Evolutionary conservation across 1,139 yeast genomes (phyloP).

Genomic region (Spathaspora sp.): DNA sequence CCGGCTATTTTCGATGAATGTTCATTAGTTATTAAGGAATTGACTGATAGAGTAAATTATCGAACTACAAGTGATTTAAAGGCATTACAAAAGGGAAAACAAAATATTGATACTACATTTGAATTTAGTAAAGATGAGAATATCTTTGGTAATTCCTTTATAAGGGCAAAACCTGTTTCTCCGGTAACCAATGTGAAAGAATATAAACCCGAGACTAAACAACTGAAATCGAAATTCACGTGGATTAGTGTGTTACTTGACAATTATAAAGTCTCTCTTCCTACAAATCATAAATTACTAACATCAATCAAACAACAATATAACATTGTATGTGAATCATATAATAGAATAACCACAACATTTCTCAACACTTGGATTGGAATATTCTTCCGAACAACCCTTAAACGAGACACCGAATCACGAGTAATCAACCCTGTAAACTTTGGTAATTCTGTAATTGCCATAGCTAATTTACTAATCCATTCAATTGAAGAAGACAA

Average conservation of each 20-base stretch:
- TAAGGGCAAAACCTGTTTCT: slow-evolving; percentile 8
- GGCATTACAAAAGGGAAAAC: slow-evolving; percentile 22
- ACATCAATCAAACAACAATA: slow-evolving; percentile 3
- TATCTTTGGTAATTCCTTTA: slow-evolving; percentile 35
- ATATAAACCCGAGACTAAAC: neutral
- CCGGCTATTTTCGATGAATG: slow-evolving; percentile 60
- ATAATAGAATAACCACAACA: slow-evolving; percentile 4
- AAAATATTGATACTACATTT: slow-evolving; percentile 9
- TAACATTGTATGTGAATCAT: slow-evolving; percentile 1
- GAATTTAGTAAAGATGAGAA: slow-evolving; percentile 16
- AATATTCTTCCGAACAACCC: slow-evolving; percentile 45
- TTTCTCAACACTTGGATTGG: slow-evolving; percentile 40
- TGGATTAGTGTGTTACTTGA: neutral
- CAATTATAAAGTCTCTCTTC: neutral
- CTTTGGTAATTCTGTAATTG: slow-evolving; percentile 63
- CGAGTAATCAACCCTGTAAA: slow-evolving; percentile 58
- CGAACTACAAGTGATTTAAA: slow-evolving; percentile 32
- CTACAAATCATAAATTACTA: slow-evolving; percentile 2
- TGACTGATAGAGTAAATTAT: slow-evolving; percentile 42
- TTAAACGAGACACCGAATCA: slow-evolving; percentile 57
- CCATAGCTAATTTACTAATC: slow-evolving; percentile 56
- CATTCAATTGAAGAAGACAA: slow-evolving; percentile 67
- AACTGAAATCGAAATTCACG: neutral
- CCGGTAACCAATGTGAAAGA: neutral
- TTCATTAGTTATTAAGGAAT: slow-evolving; percentile 49